Evolutionary conservation across 768 basidiomycete species (phyloP).

Genomic region (Lactarius vividus): DNA sequence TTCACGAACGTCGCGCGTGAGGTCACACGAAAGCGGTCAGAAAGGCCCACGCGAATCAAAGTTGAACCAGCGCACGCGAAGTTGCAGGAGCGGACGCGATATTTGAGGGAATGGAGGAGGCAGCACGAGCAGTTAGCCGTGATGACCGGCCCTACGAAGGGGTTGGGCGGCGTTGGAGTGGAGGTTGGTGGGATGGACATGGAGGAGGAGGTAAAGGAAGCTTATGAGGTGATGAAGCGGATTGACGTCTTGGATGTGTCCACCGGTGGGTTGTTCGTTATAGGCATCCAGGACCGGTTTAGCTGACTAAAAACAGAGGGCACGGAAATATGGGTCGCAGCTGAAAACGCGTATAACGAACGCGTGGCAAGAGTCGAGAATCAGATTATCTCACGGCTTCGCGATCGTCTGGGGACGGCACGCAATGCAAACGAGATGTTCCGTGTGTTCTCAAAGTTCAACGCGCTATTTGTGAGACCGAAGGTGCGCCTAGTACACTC

Average conservation of each 20-base stretch:
- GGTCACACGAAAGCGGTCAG: constrained; percentile 82
- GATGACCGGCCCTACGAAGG: constrained; percentile 95
- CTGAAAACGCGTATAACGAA: constrained; percentile 97
- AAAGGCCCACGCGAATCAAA: constrained; percentile 97
- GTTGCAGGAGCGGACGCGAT: constrained; percentile 82
- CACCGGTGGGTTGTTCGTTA: constrained; percentile 52
- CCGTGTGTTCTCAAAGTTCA: constrained; percentile 97
- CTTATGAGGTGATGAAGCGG: constrained; percentile 95
- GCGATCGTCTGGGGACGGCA: constrained; percentile 91
- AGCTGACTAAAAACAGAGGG: constrained; percentile 58
- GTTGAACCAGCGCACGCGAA: constrained; percentile 88
- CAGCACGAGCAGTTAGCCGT: constrained; percentile 97
- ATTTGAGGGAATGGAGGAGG: constrained; percentile 89
- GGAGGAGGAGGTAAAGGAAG: constrained; percentile 96
- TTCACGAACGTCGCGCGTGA: constrained; percentile 78
- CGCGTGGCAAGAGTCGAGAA: constrained; percentile 97
- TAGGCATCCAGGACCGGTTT: background rate
- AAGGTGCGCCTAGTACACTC: constrained; percentile 55
- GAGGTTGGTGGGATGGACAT: constrained; percentile 92
- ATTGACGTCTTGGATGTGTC: constrained; percentile 96
- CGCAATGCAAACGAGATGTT: constrained; percentile 99
- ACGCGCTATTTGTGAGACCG: constrained; percentile 91
- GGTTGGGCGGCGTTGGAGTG: constrained; percentile 66
- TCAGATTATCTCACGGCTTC: constrained; percentile 91
- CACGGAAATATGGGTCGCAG: constrained; percentile 95